Evolutionary conservation across 2,329 filamentous ascomycete species (phyloP).

Genomic region (Thelonectria olida): DNA sequence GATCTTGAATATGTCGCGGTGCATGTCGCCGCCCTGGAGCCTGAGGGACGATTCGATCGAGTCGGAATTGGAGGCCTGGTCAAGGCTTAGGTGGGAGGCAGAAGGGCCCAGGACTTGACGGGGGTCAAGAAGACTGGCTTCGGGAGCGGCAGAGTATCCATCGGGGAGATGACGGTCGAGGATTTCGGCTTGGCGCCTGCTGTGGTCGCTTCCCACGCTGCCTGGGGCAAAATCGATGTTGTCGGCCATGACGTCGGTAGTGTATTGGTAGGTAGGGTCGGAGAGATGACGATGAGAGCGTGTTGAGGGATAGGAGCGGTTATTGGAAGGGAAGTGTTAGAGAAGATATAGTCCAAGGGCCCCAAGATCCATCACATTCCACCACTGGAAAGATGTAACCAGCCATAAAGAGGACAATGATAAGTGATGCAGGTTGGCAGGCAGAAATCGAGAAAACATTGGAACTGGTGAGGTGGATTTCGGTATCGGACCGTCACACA

Average conservation of each 20-base stretch:
- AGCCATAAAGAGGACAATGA: neutral
- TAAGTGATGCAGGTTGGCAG: neutral
- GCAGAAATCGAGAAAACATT: neutral
- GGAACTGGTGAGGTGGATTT: neutral
- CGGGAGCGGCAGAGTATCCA: slow-evolving; percentile 51
- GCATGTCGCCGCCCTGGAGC: slow-evolving; percentile 80
- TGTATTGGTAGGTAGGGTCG: neutral
- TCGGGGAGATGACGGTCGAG: slow-evolving; percentile 50
- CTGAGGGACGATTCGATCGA: slow-evolving; percentile 69
- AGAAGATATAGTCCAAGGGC: neutral
- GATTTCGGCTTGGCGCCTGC: slow-evolving; percentile 46
- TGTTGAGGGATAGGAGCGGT: neutral
- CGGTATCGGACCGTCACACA: neutral
- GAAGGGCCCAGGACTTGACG: slow-evolving; percentile 24
- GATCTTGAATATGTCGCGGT: slow-evolving; percentile 80
- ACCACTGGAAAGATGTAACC: neutral
- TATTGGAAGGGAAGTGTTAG: neutral
- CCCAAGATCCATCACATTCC: neutral
- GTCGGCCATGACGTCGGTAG: slow-evolving; percentile 38
- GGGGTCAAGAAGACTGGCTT: slow-evolving; percentile 43
- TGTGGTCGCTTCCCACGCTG: slow-evolving; percentile 40
- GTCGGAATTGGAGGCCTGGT: slow-evolving; percentile 49
- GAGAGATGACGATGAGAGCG: neutral
- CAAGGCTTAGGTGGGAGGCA: slow-evolving; percentile 26
- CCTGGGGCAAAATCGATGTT: slow-evolving; percentile 35